Evolutionary conservation across 1,284 basidiomycete genomes (phyloP).

Genomic region (Leucoagaricus sp.): DNA sequence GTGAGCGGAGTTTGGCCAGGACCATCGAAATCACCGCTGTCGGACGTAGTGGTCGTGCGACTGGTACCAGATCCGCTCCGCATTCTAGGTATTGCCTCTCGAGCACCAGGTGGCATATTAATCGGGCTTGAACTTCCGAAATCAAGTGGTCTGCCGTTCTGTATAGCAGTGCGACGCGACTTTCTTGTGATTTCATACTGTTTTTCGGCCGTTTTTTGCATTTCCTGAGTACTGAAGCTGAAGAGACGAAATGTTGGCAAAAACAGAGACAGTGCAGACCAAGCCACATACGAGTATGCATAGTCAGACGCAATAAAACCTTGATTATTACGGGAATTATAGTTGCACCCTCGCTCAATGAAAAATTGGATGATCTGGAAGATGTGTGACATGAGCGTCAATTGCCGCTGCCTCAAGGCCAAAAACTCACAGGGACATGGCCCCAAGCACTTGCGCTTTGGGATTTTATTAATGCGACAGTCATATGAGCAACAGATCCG

Average conservation of each 20-base stretch:
- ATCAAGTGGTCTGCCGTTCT: constrained; percentile 8
- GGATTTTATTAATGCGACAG: constrained; percentile 17
- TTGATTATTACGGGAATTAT: constrained; percentile 81
- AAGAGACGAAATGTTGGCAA: constrained; percentile 18
- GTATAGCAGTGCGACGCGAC: constrained; percentile 44
- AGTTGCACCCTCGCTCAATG: constrained; percentile 87
- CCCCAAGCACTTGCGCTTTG: constrained; percentile 83
- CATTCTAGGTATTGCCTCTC: constrained; percentile 50
- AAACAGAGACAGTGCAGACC: constrained; percentile 10
- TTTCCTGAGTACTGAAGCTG: constrained; percentile 70
- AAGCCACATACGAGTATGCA: constrained; percentile 78
- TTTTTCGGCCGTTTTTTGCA: constrained; percentile 74
- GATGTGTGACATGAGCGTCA: constrained; percentile 31
- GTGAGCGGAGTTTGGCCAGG: constrained; percentile 52
- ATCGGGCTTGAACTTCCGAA: constrained; percentile 18
- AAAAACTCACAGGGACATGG: constrained; percentile 64
- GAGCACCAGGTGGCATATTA: constrained; percentile 40
- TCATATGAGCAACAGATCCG: constrained; percentile 6
- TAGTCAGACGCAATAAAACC: constrained; percentile 93
- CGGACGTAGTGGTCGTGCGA: constrained; percentile 71
- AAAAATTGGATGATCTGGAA: constrained; percentile 79
- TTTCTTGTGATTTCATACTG: constrained; percentile 80
- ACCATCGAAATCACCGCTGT: constrained; percentile 66
- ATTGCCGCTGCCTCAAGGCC: constrained; percentile 1
- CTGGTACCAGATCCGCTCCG: constrained; percentile 81